Evolutionary conservation across 345 rosid genomes (phyloP).

Genomic region (Euphorbia tirucalli): DNA sequence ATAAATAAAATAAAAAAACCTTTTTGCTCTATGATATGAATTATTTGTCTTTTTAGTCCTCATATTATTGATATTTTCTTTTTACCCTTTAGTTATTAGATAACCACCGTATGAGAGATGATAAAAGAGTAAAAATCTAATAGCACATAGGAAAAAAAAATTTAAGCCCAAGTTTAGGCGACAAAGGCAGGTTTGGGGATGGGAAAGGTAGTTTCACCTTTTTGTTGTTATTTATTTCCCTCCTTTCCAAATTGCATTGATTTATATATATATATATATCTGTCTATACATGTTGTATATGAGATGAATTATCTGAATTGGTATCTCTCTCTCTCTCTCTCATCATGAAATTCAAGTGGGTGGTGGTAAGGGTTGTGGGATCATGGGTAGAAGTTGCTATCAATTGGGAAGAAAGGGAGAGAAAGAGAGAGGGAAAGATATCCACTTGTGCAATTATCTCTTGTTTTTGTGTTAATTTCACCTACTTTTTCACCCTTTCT

Average conservation of each 20-base stretch:
- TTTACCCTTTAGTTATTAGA: too few species aligned
- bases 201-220: slow-evolving; percentile 30
- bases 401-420: not conserved
- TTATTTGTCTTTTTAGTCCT: too few species aligned
- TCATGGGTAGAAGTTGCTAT: slow-evolving; percentile 37
- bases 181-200: slow-evolving; percentile 26
- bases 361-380: slow-evolving; percentile 26
- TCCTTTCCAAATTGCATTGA: slow-evolving; percentile 18
- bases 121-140: too few species aligned
- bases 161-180: slow-evolving; percentile 59
- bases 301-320: too few species aligned
- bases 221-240: slow-evolving; percentile 35
- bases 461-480: slow-evolving; percentile 17
- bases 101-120: too few species aligned
- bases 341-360: slow-evolving; percentile 41
- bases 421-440: slow-evolving; percentile 10
- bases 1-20: too few species aligned
- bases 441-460: slow-evolving; percentile 23
- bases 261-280: too few species aligned
- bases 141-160: too few species aligned
- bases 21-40: too few species aligned
- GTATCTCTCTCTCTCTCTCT: slow-evolving; percentile 14
- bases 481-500: slow-evolving; percentile 41
- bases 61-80: too few species aligned
- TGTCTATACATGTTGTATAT: too few species aligned